Conservation (phyloP, 805 yeast species). For the Yarrowia keelungensis region DNA sequence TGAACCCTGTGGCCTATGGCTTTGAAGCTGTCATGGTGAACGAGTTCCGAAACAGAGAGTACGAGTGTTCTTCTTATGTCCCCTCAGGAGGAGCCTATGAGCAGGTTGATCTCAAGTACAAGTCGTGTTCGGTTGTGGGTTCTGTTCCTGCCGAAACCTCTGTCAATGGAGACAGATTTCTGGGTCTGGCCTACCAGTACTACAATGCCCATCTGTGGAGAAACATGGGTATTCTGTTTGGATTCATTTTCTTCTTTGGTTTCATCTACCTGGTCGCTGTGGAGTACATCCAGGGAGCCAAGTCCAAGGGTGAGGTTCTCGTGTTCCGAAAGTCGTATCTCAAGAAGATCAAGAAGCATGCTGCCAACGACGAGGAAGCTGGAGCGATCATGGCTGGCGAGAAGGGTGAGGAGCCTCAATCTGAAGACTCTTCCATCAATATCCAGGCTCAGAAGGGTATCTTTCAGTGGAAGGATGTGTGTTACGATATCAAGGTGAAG, state of each 20-base stretch:
- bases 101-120: neutral
- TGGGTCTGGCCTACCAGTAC: constrained; percentile 16
- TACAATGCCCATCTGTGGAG: constrained; percentile 23
- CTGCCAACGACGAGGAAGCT: neutral
- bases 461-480: constrained; percentile 79
- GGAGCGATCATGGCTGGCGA: neutral
- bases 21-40: constrained; percentile 57
- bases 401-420: neutral
- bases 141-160: neutral
- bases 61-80: neutral
- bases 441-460: constrained; percentile 43
- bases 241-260: constrained; percentile 8
- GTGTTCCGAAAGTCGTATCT: constrained; percentile 52
- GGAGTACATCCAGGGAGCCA: constrained; percentile 20
- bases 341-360: constrained; percentile 45
- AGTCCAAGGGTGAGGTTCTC: constrained; percentile 13
- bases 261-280: constrained; percentile 1
- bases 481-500: constrained; percentile 72
- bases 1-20: constrained; percentile 56
- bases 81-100: constrained; percentile 16
- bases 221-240: constrained; percentile 14
- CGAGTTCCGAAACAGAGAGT: constrained; percentile 53
- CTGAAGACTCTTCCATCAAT: neutral
- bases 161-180: neutral
- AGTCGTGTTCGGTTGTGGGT: constrained; percentile 11